Evolutionary conservation across 192 early-diverging fungal genomes (phyloP).

Genomic region (Pecoramyces ruminantium): DNA sequence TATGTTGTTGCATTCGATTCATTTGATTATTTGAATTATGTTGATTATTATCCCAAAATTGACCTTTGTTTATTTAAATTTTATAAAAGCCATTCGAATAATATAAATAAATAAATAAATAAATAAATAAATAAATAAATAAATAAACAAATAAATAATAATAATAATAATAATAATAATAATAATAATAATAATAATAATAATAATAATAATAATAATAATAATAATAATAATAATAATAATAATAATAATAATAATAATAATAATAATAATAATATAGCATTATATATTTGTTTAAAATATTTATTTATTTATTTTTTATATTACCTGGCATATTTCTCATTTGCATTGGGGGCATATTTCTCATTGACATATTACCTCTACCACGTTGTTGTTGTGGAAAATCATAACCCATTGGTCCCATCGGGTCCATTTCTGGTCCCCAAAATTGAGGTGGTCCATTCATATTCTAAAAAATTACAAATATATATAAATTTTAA

Average conservation of each 20-base stretch:
- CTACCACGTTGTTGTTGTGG: neutral
- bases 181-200: too few relatives aligned
- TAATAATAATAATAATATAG: too few relatives aligned
- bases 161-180: too few relatives aligned
- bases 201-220: too few relatives aligned
- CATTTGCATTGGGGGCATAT: neutral
- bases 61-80: neutral
- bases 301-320: neutral
- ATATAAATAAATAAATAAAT: too few relatives aligned
- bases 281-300: too few relatives aligned
- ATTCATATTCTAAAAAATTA: neutral
- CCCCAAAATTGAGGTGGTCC: neutral
- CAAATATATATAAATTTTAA: too few relatives aligned
- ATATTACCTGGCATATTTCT: neutral
- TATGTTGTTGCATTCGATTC: neutral
- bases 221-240: too few relatives aligned
- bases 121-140: too few relatives aligned
- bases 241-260: too few relatives aligned
- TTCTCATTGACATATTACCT: neutral
- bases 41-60: neutral
- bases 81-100: too few relatives aligned
- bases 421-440: neutral
- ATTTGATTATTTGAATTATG: neutral
- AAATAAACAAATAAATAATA: too few relatives aligned
- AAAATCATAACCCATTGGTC: neutral